A percentile compares a stretch with the other conserved stretches of the same genome.
Conservation (phyloP, 2,329 filamentous ascomycete species). For the Cercospora sojina region DNA sequence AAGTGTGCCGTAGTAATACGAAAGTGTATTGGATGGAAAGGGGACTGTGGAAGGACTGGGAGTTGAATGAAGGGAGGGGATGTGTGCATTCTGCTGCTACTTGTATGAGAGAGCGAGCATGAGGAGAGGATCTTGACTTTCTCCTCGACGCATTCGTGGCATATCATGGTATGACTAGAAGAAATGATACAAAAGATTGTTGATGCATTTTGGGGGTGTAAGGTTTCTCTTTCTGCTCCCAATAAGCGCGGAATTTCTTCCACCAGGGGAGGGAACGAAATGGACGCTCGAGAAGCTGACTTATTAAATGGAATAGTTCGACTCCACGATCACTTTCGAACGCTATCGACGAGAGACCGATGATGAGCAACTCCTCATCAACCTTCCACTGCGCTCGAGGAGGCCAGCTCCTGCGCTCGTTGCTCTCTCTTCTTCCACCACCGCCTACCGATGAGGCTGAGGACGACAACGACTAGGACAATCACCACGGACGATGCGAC, state of each 20-base stretch:
- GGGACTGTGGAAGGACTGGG: neutral
- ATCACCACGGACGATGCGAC: neutral
- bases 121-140: neutral
- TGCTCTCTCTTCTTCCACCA: neutral
- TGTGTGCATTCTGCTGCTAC: neutral
- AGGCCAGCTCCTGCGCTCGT: neutral
- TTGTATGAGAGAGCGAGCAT: neutral
- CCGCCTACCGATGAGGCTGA: neutral
- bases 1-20: conserved; percentile 1
- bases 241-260: too few species aligned
- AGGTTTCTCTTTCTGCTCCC: too few species aligned
- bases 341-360: too few species aligned
- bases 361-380: too few species aligned
- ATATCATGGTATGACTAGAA: neutral
- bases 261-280: too few species aligned
- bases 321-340: too few species aligned
- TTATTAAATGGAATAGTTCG: too few species aligned
- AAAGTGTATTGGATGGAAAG: neutral
- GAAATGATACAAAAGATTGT: conserved; percentile 3
- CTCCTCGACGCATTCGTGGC: neutral
- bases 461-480: neutral
- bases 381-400: neutral
- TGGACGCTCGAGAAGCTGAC: too few species aligned
- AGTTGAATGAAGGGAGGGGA: neutral
- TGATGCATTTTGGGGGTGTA: neutral